A percentile compares a stretch with the other conserved stretches of the same genome.
Conservation (phyloP, 1,284 basidiomycete genomes). For the Jaminaea rosea region DNA sequence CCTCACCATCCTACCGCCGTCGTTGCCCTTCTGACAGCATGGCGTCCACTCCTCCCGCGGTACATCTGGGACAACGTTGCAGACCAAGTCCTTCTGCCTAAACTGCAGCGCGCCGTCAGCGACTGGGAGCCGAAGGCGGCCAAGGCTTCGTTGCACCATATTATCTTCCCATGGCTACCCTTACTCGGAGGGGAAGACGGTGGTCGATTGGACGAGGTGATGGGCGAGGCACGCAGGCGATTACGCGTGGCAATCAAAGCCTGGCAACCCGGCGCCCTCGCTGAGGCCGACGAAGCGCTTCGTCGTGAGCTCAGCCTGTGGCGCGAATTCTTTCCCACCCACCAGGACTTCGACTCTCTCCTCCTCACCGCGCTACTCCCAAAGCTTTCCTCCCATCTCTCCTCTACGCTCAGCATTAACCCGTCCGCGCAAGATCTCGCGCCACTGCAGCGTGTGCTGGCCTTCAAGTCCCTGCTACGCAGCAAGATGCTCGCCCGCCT, state of each 20-base stretch:
- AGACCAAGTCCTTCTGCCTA: slow-evolving; percentile 88
- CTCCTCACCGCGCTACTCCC: slow-evolving; percentile 82
- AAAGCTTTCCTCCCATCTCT: slow-evolving; percentile 68
- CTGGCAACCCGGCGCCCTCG: slow-evolving; percentile 53
- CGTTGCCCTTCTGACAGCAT: slow-evolving; percentile 74
- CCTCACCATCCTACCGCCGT: slow-evolving; percentile 64
- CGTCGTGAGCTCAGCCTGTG: slow-evolving; percentile 17
- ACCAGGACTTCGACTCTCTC: slow-evolving; percentile 76
- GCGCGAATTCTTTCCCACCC: slow-evolving; percentile 12
- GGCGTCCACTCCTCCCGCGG: slow-evolving; percentile 73
- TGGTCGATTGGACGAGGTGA: slow-evolving; percentile 62
- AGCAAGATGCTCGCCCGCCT: slow-evolving; percentile 23
- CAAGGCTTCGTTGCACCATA: slow-evolving; percentile 55
- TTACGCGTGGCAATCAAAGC: slow-evolving; percentile 66
- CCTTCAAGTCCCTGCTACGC: slow-evolving; percentile 68
- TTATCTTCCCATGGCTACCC: slow-evolving; percentile 94
- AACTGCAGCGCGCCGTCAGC: slow-evolving; percentile 71
- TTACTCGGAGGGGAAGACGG: slow-evolving; percentile 57
- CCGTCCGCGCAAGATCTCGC: slow-evolving; percentile 66
- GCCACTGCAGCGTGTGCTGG: slow-evolving; percentile 67
- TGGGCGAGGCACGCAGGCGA: slow-evolving; percentile 76
- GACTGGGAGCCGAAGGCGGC: slow-evolving; percentile 54
- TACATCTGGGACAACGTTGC: slow-evolving; percentile 92
- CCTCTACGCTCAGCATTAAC: slow-evolving; percentile 76
- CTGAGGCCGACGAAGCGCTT: slow-evolving; percentile 7